Evolutionary conservation across 345 rosid genomes (phyloP).

Genomic region (Fremontodendron californicum): DNA sequence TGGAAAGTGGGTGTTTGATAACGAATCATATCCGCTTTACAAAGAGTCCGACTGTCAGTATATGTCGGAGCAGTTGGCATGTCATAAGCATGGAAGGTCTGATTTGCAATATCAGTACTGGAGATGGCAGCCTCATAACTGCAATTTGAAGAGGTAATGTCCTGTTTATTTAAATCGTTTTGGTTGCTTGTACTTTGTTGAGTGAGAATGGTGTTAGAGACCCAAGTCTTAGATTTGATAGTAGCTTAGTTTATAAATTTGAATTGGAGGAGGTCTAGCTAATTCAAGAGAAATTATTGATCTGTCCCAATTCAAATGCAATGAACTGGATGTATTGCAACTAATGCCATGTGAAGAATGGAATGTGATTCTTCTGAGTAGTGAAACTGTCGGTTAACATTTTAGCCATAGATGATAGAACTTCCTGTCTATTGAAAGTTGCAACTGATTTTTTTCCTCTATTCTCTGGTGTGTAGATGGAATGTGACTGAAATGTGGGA

Average conservation of each 20-base stretch:
- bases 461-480: conserved; percentile 51
- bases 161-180: background rate
- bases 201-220: background rate
- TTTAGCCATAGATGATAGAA: background rate
- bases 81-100: conserved; percentile 87
- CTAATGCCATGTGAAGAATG: background rate
- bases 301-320: background rate
- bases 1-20: conserved; percentile 85
- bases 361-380: background rate
- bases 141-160: conserved; percentile 71
- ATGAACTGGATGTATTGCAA: background rate
- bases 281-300: background rate
- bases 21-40: conserved; percentile 65
- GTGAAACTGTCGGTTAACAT: background rate
- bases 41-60: conserved; percentile 82
- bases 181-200: background rate
- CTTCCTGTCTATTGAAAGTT: background rate
- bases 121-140: conserved; percentile 96
- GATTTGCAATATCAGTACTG: conserved; percentile 74
- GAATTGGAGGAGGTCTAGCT: background rate
- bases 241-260: background rate
- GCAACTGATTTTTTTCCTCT: background rate
- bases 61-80: conserved; percentile 95
- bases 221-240: background rate
- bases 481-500: conserved; percentile 83